A percentile compares a stretch with the other conserved stretches of the same genome.
These are phyloP conservation scores for Aspergillus wentii DNA, from an alignment of 495 filamentous ascomycete species.

Conservation along the genomic window DNA sequence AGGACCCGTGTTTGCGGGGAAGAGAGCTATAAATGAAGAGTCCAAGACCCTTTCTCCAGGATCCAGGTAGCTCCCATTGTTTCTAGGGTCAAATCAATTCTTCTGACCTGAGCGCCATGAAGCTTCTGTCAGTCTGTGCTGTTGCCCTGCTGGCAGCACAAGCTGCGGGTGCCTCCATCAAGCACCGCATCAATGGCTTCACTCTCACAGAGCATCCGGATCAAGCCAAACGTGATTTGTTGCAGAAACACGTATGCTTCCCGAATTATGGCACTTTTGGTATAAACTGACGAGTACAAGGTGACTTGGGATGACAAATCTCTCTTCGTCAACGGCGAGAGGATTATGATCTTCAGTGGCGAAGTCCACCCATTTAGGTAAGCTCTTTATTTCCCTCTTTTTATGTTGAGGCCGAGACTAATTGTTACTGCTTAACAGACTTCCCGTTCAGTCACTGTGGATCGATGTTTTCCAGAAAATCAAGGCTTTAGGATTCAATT, in stretches of 20 bases:
- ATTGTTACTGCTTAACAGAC: conserved; percentile 31
- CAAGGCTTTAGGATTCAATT: conserved; percentile 70
- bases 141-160: conserved; percentile 31
- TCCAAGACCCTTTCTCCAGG: no score
- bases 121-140: conserved; percentile 25
- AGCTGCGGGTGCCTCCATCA: conserved; percentile 31
- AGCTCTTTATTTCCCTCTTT: not conserved
- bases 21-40: no score
- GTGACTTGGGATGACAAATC: conserved; percentile 77
- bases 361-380: conserved; percentile 69
- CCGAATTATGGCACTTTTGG: not conserved
- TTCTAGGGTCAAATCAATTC: no score
- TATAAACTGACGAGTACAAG: conserved; percentile 17
- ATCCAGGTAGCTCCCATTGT: no score
- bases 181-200: conserved; percentile 30
- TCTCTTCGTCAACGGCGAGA: conserved; percentile 65
- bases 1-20: no score
- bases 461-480: conserved; percentile 77
- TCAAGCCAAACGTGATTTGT: conserved; percentile 25
- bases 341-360: conserved; percentile 66
- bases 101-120: conserved; percentile 24
- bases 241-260: conserved; percentile 34
- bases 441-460: conserved; percentile 68
- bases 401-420: conserved; percentile 4
- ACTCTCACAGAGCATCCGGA: conserved; percentile 34